These are phyloP conservation scores for Eleusine coracana DNA, from an alignment of 176 grass and related monocot genomes.

Conservation along the genomic window DNA sequence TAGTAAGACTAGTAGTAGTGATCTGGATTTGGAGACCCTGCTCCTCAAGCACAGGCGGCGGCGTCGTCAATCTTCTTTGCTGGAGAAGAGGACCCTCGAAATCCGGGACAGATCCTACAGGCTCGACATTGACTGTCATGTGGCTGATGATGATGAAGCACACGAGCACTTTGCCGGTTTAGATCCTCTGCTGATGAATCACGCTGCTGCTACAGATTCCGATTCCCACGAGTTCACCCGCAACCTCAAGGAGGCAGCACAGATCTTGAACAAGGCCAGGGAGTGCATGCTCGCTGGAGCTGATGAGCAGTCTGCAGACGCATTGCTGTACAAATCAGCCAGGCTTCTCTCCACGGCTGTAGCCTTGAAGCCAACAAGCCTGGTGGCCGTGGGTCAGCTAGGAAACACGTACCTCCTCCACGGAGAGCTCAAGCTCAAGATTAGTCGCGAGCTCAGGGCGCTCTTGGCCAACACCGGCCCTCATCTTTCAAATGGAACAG, in stretches of 20 bases:
- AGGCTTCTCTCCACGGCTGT: slow-evolving; percentile 73
- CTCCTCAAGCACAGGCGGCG: slow-evolving; percentile 59
- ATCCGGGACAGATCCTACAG: slow-evolving; percentile 68
- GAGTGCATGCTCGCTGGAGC: slow-evolving; percentile 58
- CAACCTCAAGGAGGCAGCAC: slow-evolving; percentile 65
- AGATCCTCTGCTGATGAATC: neutral
- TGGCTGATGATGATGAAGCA: neutral
- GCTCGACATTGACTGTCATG: slow-evolving; percentile 33
- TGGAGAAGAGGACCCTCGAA: slow-evolving; percentile 72
- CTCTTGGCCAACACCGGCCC: slow-evolving; percentile 56
- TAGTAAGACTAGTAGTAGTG: neutral
- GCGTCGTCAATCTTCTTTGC: slow-evolving; percentile 46
- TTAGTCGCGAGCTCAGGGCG: slow-evolving; percentile 79
- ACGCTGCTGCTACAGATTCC: slow-evolving; percentile 16
- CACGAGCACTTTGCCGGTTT: neutral
- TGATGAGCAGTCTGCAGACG: slow-evolving; percentile 63
- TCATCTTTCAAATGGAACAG: slow-evolving; percentile 35
- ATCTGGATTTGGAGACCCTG: slow-evolving; percentile 43
- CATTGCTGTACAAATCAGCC: slow-evolving; percentile 76
- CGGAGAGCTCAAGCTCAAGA: slow-evolving; percentile 93
- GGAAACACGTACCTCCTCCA: slow-evolving; percentile 87
- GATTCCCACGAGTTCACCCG: slow-evolving; percentile 61
- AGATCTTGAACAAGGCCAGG: slow-evolving; percentile 60
- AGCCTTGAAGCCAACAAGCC: slow-evolving; percentile 66
- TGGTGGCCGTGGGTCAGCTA: slow-evolving; percentile 84